phyloP scores from a whole-genome alignment of 352 stramenopile genomes.

The Globisporangium nunn region DNA sequence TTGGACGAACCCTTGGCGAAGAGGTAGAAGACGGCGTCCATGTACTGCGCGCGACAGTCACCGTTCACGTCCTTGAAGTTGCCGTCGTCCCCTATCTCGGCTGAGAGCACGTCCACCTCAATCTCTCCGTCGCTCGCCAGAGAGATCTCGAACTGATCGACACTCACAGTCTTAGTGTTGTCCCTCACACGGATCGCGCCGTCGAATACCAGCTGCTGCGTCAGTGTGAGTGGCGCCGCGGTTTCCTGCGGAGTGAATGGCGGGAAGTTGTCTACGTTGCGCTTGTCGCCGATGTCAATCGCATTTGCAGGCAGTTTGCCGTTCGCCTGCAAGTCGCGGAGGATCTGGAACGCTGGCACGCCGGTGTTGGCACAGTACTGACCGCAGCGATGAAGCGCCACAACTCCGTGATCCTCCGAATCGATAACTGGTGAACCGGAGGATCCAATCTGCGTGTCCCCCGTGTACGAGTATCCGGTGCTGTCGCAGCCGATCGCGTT shows the following conservation, averaged over 20 bases:
- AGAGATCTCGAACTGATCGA: constrained; percentile 48
- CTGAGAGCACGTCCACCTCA: constrained; percentile 48
- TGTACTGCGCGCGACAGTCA: constrained; percentile 51
- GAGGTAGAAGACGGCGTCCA: constrained; percentile 56
- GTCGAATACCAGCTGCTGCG: constrained; percentile 16
- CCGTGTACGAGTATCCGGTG: constrained; percentile 49
- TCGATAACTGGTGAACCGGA: constrained; percentile 57
- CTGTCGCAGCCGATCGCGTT: constrained; percentile 25
- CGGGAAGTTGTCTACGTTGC: constrained; percentile 33
- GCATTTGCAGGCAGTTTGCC: constrained; percentile 19
- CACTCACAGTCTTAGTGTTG: constrained; percentile 18
- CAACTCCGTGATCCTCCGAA: constrained; percentile 39
- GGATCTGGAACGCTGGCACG: constrained; percentile 35
- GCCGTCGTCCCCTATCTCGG: constrained; percentile 47
- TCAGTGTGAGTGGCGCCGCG: constrained; percentile 11
- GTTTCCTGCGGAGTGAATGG: constrained; percentile 22
- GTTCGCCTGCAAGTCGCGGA: constrained; percentile 28
- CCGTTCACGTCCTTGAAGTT: constrained; percentile 51
- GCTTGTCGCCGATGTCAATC: constrained; percentile 33
- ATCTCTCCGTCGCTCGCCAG: constrained; percentile 35
- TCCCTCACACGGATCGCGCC: constrained; percentile 22
- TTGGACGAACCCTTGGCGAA: constrained; percentile 26
- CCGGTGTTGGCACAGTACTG: constrained; percentile 50
- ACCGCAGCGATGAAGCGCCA: constrained; percentile 68
- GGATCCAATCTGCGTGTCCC: constrained; percentile 54